phyloP scores from a whole-genome alignment of 305 asterid species.

The Rubia peregrina region DNA sequence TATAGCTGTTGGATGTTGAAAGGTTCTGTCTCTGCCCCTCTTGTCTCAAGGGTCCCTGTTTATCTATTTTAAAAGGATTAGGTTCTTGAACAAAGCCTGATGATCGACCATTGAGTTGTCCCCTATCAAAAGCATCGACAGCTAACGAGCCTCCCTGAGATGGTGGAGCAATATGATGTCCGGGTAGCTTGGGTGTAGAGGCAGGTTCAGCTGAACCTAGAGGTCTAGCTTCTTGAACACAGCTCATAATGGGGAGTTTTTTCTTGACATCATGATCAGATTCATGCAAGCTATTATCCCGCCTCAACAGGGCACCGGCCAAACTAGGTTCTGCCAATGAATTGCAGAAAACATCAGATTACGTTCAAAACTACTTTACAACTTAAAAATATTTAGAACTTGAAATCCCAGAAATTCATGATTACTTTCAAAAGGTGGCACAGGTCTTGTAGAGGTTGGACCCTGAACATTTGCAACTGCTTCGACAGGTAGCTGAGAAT shows the following conservation, averaged over 20 bases:
- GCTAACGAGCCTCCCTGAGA: conserved; percentile 64
- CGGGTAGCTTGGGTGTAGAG: conserved; percentile 53
- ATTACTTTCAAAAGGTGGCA: conserved; percentile 69
- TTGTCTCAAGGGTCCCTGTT: conserved; percentile 30
- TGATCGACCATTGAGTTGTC: conserved; percentile 32
- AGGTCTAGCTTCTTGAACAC: conserved; percentile 34
- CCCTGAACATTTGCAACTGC: conserved; percentile 40
- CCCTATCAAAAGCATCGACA: conserved; percentile 48
- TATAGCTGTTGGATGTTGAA: conserved; percentile 28
- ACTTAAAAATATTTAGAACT: conserved; percentile 6
- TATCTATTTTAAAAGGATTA: conserved; percentile 38
- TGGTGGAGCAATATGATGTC: conserved; percentile 35
- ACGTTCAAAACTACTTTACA: background rate
- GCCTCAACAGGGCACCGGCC: conserved; percentile 72
- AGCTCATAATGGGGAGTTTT: conserved; percentile 23
- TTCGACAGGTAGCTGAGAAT: conserved; percentile 39
- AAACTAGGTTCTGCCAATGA: conserved; percentile 63
- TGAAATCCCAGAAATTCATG: conserved; percentile 12
- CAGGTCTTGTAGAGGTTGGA: conserved; percentile 42
- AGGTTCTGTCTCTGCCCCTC: conserved; percentile 43
- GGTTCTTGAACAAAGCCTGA: conserved; percentile 38
- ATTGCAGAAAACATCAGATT: conserved; percentile 10
- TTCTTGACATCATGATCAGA: conserved; percentile 32
- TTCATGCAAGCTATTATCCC: conserved; percentile 42
- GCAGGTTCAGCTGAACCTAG: conserved; percentile 54